Conservation (phyloP, 139 green algal species). For the Pycnococcus provasolii region DNA sequence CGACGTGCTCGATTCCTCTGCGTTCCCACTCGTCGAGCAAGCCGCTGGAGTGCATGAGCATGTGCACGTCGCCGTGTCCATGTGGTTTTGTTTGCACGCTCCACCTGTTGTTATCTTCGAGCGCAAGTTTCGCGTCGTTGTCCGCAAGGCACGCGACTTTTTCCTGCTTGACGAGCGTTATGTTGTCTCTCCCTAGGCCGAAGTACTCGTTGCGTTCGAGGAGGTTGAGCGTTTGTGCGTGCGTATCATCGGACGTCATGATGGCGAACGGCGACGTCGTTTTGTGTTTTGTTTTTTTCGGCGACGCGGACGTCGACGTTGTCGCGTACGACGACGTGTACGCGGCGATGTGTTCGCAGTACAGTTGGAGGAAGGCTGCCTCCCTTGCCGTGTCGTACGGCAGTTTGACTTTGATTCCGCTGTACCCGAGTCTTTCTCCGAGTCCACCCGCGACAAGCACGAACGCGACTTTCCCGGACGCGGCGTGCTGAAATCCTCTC, state of each 20-base stretch:
- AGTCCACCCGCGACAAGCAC: conserved; percentile 95
- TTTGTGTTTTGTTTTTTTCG: neutral
- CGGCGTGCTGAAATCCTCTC: conserved; percentile 24
- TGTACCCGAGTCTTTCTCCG: conserved; percentile 89
- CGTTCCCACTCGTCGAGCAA: conserved; percentile 29
- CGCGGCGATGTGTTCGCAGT: conserved; percentile 79
- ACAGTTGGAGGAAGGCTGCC: conserved; percentile 79
- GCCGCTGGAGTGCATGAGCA: conserved; percentile 70
- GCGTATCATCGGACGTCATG: conserved; percentile 97
- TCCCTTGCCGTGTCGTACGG: conserved; percentile 63
- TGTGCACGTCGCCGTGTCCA: conserved; percentile 95
- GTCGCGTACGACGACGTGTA: conserved; percentile 45
- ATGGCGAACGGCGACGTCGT: conserved; percentile 76
- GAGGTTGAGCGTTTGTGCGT: conserved; percentile 64
- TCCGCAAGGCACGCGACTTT: conserved; percentile 93
- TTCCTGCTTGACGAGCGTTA: conserved; percentile 89
- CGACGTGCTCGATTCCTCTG: conserved; percentile 77
- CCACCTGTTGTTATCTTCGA: conserved; percentile 61
- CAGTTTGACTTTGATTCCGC: conserved; percentile 76
- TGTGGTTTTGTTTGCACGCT: conserved; percentile 80
- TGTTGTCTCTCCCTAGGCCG: conserved; percentile 46
- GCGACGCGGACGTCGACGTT: neutral
- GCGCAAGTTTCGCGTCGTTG: conserved; percentile 69
- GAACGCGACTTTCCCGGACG: conserved; percentile 54
- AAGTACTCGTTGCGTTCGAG: conserved; percentile 78